Base-by-base conservation (phyloP, 805 yeast genomes). In the Blastobotrys peoriensis region DNA sequence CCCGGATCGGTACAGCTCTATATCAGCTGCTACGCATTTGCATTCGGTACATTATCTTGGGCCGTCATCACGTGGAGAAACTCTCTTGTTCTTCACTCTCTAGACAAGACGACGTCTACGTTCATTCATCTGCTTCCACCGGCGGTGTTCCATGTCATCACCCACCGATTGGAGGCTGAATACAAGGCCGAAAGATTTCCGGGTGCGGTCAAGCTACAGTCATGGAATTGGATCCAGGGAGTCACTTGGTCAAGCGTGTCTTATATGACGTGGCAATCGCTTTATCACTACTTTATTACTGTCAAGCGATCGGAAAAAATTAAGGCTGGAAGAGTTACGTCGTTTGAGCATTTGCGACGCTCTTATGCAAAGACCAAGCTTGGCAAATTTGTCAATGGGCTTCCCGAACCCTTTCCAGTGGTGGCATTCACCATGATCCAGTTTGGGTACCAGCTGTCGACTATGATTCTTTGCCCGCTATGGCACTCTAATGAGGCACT, bases 61-160 rank as follows among this genome's bases (percentile, higher is more conserved):
- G 97, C 97, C 0, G 96, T 91, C 18, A 80, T 91, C 36, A 86
- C 96, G 0, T 91, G 98, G 98, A 73, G 95, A 54, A 91, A 91
- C 62, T 88, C 96, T 4, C 70, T 91, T 44, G 98, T 91, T 5
- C 70, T 91, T 39, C 98, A 91, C 60, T 81, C 91, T 9, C 75
- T 91, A 48, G 98, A 91, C 53, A 91, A 91, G 63, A 86, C 89
- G 13, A 93, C 98, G 1, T 80, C 91, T 17, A 81, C 95, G 2
- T 84, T 87, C 56, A 91, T 91, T 51, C 98, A 91, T 60, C 71
- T 93, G 10, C 74, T 86, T 66, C 98, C 98, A 1, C 95, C 96
- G 0, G 76, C 81, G 17, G 82, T 89, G 2, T 74, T 88, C 76
- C 88, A 86, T 66, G 87, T 85, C 23, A 79, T 93, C 36, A 85